phyloP scores from a whole-genome alignment of 75 land plant species.

The Cunninghamia lanceolata region DNA sequence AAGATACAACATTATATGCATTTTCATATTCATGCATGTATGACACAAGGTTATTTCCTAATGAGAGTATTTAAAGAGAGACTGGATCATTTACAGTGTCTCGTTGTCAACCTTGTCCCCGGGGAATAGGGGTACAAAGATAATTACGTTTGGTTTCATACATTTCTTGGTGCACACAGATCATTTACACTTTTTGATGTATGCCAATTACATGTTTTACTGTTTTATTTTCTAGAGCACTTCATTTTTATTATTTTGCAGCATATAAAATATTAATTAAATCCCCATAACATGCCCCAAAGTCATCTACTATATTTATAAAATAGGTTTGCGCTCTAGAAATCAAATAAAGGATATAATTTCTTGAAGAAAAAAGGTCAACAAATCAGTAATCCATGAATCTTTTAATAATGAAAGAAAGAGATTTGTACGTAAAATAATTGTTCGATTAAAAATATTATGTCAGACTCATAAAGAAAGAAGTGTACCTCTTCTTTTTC shows the following conservation, averaged over 20 bases:
- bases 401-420: neutral
- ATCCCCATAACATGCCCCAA: neutral
- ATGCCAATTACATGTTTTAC: neutral
- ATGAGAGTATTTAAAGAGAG: neutral
- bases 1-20: too few species aligned
- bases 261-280: neutral
- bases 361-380: neutral
- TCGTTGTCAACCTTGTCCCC: neutral
- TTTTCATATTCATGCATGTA: too few species aligned
- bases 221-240: neutral
- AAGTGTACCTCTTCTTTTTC: constrained; percentile 83
- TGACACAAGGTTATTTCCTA: too few species aligned
- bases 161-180: neutral
- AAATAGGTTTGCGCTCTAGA: neutral
- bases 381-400: neutral
- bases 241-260: neutral
- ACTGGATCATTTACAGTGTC: neutral
- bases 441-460: neutral
- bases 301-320: neutral
- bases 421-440: neutral
- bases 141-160: neutral
- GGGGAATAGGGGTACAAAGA: neutral
- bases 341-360: neutral
- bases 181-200: too few species aligned
- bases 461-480: neutral